Percentiles rank a stretch among this genome's conserved stretches.
These are phyloP conservation scores for Pichia pseudocactophila DNA, from an alignment of 805 yeast genomes.

Conservation along the genomic window DNA sequence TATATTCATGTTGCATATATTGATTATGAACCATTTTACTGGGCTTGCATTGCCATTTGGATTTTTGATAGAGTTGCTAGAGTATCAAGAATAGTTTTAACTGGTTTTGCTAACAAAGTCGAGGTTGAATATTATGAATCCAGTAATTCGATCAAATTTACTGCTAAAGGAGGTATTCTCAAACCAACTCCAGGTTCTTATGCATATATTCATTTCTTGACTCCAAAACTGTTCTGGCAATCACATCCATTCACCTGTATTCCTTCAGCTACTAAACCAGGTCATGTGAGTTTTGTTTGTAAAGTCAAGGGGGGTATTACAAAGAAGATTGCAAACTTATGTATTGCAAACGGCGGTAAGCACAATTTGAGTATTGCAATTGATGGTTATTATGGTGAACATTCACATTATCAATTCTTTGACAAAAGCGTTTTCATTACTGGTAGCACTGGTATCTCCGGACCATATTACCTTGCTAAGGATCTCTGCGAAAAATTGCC, in stretches of 20 bases:
- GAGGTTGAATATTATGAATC: conserved; percentile 24
- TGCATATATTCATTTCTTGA: conserved; percentile 50
- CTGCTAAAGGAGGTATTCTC: conserved; percentile 36
- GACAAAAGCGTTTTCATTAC: conserved; percentile 52
- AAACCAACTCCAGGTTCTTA: conserved; percentile 49
- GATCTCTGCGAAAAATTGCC: conserved; percentile 24
- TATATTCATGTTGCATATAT: conserved; percentile 45
- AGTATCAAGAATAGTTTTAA: conserved; percentile 28
- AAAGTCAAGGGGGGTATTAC: conserved; percentile 53
- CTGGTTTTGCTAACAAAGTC: conserved; percentile 27
- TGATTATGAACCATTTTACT: conserved; percentile 26
- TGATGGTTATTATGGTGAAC: conserved; percentile 71
- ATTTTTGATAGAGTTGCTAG: conserved; percentile 43
- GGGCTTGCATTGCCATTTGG: conserved; percentile 41
- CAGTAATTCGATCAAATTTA: conserved; percentile 41
- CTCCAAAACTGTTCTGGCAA: conserved; percentile 37
- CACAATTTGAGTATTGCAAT: conserved; percentile 30
- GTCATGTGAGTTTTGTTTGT: conserved; percentile 35
- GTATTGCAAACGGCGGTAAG: conserved; percentile 18
- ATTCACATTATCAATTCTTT: conserved; percentile 40
- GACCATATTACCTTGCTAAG: conserved; percentile 36
- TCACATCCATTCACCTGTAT: conserved; percentile 66
- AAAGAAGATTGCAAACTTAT: conserved; percentile 28
- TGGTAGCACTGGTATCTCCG: conserved; percentile 73
- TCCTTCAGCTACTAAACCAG: conserved; percentile 27